phyloP scores from a whole-genome alignment of 805 yeast genomes.

The Candida taoyuanica region DNA sequence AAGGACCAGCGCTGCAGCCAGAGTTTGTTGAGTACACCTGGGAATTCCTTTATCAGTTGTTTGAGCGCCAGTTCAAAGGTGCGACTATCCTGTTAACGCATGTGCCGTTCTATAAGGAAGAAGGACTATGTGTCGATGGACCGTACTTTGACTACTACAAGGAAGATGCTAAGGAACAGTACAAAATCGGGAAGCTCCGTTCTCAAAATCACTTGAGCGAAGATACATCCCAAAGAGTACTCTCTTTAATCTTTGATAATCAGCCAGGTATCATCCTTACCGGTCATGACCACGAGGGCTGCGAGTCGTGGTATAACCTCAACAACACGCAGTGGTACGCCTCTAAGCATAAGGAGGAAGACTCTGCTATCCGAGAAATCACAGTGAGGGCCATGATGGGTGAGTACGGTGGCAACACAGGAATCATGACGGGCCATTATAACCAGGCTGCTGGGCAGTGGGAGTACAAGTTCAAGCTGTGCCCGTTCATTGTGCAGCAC shows the following conservation, averaged over 20 bases:
- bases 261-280: conserved; percentile 79
- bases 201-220: conserved; percentile 81
- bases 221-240: conserved; percentile 60
- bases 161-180: conserved; percentile 53
- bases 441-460: conserved; percentile 40
- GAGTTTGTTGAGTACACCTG: conserved; percentile 64
- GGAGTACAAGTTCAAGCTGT: conserved; percentile 66
- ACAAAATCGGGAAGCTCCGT: conserved; percentile 64
- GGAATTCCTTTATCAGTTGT: conserved; percentile 63
- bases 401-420: conserved; percentile 86
- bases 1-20: conserved; percentile 83
- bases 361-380: conserved; percentile 56
- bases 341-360: conserved; percentile 34
- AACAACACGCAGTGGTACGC: conserved; percentile 54
- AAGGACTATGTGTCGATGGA: conserved; percentile 84
- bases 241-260: conserved; percentile 64
- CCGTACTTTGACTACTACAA: conserved; percentile 64
- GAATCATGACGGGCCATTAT: conserved; percentile 73
- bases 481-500: conserved; percentile 85
- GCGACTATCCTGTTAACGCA: conserved; percentile 83
- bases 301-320: conserved; percentile 62
- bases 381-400: conserved; percentile 97
- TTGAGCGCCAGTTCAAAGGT: conserved; percentile 57
- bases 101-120: conserved; percentile 79
- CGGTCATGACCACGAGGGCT: conserved; percentile 97